Conservation (phyloP, 108 stramenopile species). For the Parietichytrium sp. region DNA sequence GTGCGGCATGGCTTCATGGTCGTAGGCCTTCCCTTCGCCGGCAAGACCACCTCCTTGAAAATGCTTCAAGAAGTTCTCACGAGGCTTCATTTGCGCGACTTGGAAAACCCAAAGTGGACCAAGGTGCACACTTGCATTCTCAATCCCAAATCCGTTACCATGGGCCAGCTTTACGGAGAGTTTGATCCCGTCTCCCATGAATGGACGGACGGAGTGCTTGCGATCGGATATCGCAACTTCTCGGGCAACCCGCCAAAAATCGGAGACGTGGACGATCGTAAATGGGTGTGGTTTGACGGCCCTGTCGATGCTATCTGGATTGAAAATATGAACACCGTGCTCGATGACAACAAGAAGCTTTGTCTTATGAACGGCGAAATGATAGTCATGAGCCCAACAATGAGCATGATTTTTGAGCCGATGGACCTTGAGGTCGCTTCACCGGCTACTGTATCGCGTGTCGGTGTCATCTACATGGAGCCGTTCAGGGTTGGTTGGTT, state of each 20-base stretch:
- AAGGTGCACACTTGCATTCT: conserved; percentile 62
- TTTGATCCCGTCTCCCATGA: conserved; percentile 68
- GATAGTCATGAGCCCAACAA: conserved; percentile 67
- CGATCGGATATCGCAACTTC: conserved; percentile 68
- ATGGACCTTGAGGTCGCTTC: conserved; percentile 71
- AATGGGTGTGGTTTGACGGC: conserved; percentile 72
- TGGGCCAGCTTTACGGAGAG: conserved; percentile 69
- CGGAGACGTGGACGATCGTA: conserved; percentile 60
- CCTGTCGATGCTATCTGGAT: conserved; percentile 76
- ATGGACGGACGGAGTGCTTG: conserved; percentile 71
- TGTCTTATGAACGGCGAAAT: conserved; percentile 73
- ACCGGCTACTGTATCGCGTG: conserved; percentile 69
- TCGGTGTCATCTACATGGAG: conserved; percentile 74
- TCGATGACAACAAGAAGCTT: conserved; percentile 71
- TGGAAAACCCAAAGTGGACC: conserved; percentile 62
- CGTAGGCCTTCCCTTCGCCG: conserved; percentile 65
- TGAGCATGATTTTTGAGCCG: conserved; percentile 75
- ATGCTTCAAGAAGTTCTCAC: conserved; percentile 58
- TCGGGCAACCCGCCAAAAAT: conserved; percentile 61
- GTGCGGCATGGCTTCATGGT: conserved; percentile 68
- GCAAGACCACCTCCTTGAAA: conserved; percentile 63
- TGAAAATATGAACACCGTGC: conserved; percentile 75
- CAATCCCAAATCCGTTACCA: conserved; percentile 68
- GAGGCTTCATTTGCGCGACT: conserved; percentile 43
- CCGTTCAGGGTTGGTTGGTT: conserved; percentile 66